Percentiles rank a stretch among this genome's conserved stretches.
Evolutionary conservation across 2,329 filamentous ascomycete genomes (phyloP).

Genomic region (Arthrobotrys entomopaga): DNA sequence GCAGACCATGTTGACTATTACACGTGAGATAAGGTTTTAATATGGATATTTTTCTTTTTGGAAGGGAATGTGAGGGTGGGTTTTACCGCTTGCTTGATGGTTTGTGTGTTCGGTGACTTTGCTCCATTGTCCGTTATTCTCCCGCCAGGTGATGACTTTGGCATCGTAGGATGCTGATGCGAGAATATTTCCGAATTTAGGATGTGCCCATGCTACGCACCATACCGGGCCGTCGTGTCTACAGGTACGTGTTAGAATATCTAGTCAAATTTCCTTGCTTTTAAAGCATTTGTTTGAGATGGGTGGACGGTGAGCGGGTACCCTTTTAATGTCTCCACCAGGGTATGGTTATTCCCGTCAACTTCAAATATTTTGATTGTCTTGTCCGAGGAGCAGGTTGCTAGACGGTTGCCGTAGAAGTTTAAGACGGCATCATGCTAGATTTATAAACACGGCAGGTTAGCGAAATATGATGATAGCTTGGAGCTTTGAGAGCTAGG

Average conservation of each 20-base stretch:
- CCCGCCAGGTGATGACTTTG: conserved; percentile 98
- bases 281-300: not conserved
- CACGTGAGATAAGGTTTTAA: not conserved
- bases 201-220: conserved; percentile 98
- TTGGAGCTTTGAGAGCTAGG: conserved; percentile 1
- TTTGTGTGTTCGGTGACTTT: conserved; percentile 59
- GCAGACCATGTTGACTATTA: conserved; percentile 85
- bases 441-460: conserved; percentile 15
- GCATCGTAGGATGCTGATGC: conserved; percentile 96
- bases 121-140: conserved; percentile 68
- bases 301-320: conserved; percentile 63
- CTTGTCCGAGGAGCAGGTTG: conserved; percentile 96
- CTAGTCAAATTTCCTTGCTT: not conserved
- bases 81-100: conserved; percentile 58
- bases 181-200: conserved; percentile 97
- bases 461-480: not conserved
- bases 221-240: conserved; percentile 98
- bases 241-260: conserved; percentile 37
- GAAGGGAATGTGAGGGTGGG: not conserved
- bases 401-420: conserved; percentile 95
- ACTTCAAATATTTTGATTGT: conserved; percentile 99
- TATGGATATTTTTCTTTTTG: conserved; percentile 56
- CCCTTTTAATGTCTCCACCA: conserved; percentile 95
- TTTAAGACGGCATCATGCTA: conserved; percentile 98
- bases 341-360: conserved; percentile 87